Evolutionary conservation across 306 rosid genomes (phyloP), one percentile per base, ranked within the genome.

Genomic region (Trifolium subterraneum): DNA sequence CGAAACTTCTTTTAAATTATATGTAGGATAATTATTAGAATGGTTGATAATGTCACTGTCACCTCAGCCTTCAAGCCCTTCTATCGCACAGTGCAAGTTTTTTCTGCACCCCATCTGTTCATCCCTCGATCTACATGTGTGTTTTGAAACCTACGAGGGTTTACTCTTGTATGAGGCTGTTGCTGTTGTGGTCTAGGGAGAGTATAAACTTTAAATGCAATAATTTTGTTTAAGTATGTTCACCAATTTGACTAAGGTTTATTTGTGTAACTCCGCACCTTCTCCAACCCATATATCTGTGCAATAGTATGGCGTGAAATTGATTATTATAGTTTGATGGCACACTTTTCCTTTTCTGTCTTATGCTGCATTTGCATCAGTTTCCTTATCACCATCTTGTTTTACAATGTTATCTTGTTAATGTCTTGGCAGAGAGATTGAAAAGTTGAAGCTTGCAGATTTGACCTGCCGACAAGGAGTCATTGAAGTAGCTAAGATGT

Each of bases 401-500:
- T 54, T 7, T 29, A 48, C 64, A 55, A 29, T 60, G 13, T 10
- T 76, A 36, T 52, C 12, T 27, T 71, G 68, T 70, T 68, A 44
- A 23, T 80, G 15, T 61, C 18, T 65, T 86, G 64, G 76, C 97
- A 93, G 98, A 15, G 98, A 94, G 89, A 92, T 94, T 51, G 99
- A 44, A 13, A 94, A 94, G 89, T 81, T 94, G 77, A 91, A 88
- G 92, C 97, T 90, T 66, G 83, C 97, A 5, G 97, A 94, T 22
- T 22, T 94, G 97, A 88, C 93, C 60, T 94, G 99, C 82, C 89
- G 97, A 55, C 93, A 94, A 79, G 99, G 96, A 64, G 89, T 94
- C 78, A 81, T 94, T 75, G 99, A 94, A 86, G 96, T 94, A 47
- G 99, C 99, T 73, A 94, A 94, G 85, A 94, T 94, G 98, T 93